These are phyloP conservation scores for Serendipita sp. DNA, from an alignment of 1,284 basidiomycete species.

Conservation along the genomic window DNA sequence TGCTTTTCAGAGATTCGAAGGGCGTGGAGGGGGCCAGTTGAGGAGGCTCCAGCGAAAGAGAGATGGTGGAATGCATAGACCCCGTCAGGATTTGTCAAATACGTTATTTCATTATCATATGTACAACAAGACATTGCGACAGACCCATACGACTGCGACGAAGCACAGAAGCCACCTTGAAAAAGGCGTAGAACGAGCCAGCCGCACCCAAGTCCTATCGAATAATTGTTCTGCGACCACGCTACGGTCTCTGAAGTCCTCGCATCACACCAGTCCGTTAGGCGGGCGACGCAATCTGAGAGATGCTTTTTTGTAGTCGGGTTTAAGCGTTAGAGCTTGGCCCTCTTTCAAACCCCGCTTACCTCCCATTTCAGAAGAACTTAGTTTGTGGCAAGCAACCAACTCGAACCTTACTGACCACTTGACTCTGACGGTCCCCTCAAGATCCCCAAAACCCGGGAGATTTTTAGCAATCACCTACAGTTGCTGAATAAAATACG, in stretches of 20 bases:
- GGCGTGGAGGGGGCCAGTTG: conserved; percentile 35
- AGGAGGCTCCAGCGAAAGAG: not conserved
- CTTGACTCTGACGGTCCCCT: not conserved
- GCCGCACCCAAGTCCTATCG: conserved; percentile 80
- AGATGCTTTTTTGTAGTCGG: conserved; percentile 75
- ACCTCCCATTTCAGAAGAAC: conserved; percentile 10
- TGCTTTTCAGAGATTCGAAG: conserved; percentile 74
- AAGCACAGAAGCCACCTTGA: conserved; percentile 35
- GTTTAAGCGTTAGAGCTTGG: conserved; percentile 32
- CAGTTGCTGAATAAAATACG: not conserved
- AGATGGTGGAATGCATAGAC: conserved; percentile 6
- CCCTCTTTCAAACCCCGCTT: conserved; percentile 9
- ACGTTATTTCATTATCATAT: conserved; percentile 20
- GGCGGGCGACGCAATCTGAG: conserved; percentile 63
- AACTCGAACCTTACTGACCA: conserved; percentile 4
- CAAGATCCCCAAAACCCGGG: not conserved
- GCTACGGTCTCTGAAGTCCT: conserved; percentile 76
- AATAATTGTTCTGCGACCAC: conserved; percentile 54
- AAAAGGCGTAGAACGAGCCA: conserved; percentile 28
- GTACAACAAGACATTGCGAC: conserved; percentile 83
- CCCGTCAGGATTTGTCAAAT: too few species aligned
- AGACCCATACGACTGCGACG: conserved; percentile 48
- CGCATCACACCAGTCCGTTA: conserved; percentile 54
- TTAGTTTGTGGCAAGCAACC: conserved; percentile 10
- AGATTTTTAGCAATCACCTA: not conserved